phyloP scores from a whole-genome alignment of 441 rosid species.

The Dalechampia spathulata region DNA sequence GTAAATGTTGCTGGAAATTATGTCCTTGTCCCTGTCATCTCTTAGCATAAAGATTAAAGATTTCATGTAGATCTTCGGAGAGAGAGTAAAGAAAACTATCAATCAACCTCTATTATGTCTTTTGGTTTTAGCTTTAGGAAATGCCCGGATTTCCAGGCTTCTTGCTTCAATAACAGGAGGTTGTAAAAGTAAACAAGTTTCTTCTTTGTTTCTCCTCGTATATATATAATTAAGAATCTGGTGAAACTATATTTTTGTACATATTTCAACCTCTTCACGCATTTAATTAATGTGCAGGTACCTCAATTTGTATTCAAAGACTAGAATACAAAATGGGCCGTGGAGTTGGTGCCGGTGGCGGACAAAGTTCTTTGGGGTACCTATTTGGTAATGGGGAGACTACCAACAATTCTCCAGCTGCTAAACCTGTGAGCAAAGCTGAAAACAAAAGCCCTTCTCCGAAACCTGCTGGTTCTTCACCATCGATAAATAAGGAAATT shows the following conservation, averaged over 20 bases:
- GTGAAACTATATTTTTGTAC: neutral
- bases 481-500: conserved; percentile 23
- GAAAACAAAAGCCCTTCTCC: conserved; percentile 21
- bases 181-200: too few relatives aligned
- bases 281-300: conserved; percentile 1
- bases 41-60: too few relatives aligned
- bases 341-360: conserved; percentile 55
- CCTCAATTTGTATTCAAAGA: conserved; percentile 9
- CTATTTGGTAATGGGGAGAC: conserved; percentile 39
- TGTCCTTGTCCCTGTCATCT: too few relatives aligned
- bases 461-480: conserved; percentile 22
- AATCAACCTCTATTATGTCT: too few relatives aligned
- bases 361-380: conserved; percentile 62
- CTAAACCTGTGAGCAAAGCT: conserved; percentile 5
- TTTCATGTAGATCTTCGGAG: too few relatives aligned
- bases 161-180: too few relatives aligned
- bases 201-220: neutral
- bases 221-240: neutral
- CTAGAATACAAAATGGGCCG: conserved; percentile 39
- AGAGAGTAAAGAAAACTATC: too few relatives aligned
- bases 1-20: too few relatives aligned
- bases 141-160: too few relatives aligned
- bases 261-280: neutral
- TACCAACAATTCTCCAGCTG: conserved; percentile 1
- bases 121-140: too few relatives aligned